A percentile compares a stretch with the other conserved stretches of the same genome.
Evolutionary conservation across 305 asterid species (phyloP).

Genomic region (Fraxinus greggii): DNA sequence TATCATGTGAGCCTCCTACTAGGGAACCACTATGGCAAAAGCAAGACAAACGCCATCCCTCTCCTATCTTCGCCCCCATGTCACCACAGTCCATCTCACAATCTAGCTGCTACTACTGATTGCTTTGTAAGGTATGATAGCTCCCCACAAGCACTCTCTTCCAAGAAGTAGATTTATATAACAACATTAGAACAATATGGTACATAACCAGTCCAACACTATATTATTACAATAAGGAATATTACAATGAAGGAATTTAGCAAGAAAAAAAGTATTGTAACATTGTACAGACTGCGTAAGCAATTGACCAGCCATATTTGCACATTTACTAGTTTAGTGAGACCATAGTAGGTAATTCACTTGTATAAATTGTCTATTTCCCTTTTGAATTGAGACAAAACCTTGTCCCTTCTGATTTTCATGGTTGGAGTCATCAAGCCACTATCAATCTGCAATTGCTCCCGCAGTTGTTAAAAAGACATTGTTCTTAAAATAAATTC

Average conservation of each 20-base stretch:
- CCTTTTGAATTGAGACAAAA: slow-evolving; percentile 55
- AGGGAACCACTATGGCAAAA: background rate
- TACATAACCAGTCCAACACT: background rate
- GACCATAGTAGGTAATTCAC: slow-evolving; percentile 11
- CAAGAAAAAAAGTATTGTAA: background rate
- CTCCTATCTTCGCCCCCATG: background rate
- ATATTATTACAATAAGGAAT: background rate
- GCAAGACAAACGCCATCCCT: background rate
- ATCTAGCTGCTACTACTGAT: background rate
- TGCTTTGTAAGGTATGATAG: background rate
- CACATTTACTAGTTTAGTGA: background rate
- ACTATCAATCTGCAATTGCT: slow-evolving; percentile 60
- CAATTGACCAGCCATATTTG: background rate
- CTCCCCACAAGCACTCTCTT: background rate
- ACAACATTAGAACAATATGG: background rate
- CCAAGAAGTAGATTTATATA: background rate
- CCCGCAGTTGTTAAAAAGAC: background rate
- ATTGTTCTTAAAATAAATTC: background rate
- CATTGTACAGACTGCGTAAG: background rate
- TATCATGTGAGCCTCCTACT: background rate
- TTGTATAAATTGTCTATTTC: slow-evolving; percentile 63
- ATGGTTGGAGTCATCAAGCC: slow-evolving; percentile 94
- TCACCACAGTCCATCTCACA: background rate
- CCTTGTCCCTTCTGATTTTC: slow-evolving; percentile 82
- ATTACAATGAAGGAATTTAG: background rate